These are phyloP conservation scores for Penicillium aurantiogriseum DNA, from an alignment of 2,329 filamentous ascomycete species.

Conservation along the genomic window DNA sequence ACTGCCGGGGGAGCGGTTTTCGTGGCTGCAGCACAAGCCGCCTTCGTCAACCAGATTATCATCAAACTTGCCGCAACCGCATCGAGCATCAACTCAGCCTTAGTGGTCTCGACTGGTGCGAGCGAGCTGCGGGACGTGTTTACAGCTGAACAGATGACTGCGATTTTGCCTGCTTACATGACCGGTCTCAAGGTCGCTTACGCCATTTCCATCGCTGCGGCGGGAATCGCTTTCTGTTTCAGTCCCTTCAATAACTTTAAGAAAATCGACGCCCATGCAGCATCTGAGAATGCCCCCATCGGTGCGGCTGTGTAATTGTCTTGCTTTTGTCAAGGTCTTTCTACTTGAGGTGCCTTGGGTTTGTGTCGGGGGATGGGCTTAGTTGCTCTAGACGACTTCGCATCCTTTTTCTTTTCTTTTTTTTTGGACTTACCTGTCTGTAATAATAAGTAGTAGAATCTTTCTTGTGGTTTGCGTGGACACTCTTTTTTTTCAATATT, in stretches of 20 bases:
- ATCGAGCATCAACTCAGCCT: background rate
- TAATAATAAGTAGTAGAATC: too few species aligned
- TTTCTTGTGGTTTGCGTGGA: too few species aligned
- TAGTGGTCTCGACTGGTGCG: background rate
- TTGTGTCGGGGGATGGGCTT: background rate
- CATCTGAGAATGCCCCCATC: too few species aligned
- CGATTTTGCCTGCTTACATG: background rate
- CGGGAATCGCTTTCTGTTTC: background rate
- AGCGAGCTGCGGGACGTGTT: background rate
- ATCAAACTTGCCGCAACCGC: background rate
- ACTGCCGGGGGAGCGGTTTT: slow-evolving; percentile 7
- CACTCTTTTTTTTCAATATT: too few species aligned
- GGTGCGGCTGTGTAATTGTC: background rate
- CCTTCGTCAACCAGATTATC: slow-evolving; percentile 8
- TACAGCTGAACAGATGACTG: background rate
- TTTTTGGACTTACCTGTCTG: too few species aligned
- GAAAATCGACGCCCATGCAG: background rate
- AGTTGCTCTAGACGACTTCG: too few species aligned
- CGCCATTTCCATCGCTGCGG: background rate
- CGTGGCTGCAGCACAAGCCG: slow-evolving; percentile 10
- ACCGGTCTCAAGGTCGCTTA: background rate
- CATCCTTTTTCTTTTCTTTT: too few species aligned
- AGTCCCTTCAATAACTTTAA: background rate
- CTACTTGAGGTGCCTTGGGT: background rate
- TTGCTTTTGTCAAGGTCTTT: background rate